Percentiles rank a stretch among this genome's conserved stretches.
These are phyloP conservation scores for Zygosaccharomyces bailii DNA, from an alignment of 805 yeast species.

Conservation along the genomic window DNA sequence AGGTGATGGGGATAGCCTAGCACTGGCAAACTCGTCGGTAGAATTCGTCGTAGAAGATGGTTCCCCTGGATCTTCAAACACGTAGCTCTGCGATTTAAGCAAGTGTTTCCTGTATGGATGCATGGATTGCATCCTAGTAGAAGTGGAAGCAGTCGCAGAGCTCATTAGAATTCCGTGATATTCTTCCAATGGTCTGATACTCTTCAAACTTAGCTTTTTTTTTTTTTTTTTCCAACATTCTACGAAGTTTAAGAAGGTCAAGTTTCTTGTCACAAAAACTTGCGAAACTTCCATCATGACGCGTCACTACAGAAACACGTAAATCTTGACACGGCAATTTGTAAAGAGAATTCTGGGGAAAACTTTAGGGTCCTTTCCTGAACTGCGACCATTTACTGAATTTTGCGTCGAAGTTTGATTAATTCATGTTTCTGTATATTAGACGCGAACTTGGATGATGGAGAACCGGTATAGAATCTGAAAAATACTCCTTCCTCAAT, in stretches of 20 bases:
- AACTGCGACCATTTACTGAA: too few relatives aligned
- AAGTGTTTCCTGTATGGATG: constrained; percentile 20
- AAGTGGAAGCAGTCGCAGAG: constrained; percentile 9
- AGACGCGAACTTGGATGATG: too few relatives aligned
- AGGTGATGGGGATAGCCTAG: constrained; percentile 1
- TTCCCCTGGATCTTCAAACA: constrained; percentile 4
- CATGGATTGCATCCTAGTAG: constrained; percentile 7
- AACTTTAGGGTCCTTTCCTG: too few relatives aligned
- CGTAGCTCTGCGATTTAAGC: constrained; percentile 11
- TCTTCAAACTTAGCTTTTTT: background rate
- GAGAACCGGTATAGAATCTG: too few relatives aligned
- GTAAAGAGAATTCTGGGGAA: background rate
- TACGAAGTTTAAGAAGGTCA: background rate
- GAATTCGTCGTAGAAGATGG: constrained; percentile 3
- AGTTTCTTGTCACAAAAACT: constrained; percentile 1
- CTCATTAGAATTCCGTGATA: background rate
- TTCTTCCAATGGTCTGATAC: background rate
- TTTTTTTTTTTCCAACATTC: background rate
- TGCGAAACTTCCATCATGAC: background rate
- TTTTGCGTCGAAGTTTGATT: too few relatives aligned
- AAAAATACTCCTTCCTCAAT: too few relatives aligned
- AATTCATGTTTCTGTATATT: too few relatives aligned
- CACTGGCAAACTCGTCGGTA: constrained; percentile 3
- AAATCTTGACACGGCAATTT: constrained; percentile 1
- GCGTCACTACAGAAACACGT: constrained; percentile 4